phyloP scores from a whole-genome alignment of 345 rosid species.

The Passiflora organensis region DNA sequence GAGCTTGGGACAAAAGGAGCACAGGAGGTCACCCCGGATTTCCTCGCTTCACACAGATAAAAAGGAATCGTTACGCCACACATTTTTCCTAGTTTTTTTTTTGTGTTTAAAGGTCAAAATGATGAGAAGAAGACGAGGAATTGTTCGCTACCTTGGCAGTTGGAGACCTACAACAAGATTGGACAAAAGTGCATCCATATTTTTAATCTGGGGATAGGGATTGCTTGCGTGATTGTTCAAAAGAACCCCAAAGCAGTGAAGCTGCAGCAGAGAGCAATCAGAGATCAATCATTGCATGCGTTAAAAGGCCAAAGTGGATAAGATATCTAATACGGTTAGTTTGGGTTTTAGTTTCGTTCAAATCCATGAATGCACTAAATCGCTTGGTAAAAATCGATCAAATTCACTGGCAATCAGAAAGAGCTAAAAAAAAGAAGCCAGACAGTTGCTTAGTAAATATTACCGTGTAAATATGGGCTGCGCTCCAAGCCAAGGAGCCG shows the following conservation, averaged over 20 bases:
- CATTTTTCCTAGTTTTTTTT: not conserved
- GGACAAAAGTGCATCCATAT: constrained; percentile 47
- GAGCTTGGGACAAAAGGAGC: constrained; percentile 52
- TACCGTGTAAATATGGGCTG: constrained; percentile 61
- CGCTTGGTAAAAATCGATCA: not conserved
- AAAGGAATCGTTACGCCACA: constrained; percentile 3
- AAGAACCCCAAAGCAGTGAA: constrained; percentile 78
- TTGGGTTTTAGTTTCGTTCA: too few species aligned
- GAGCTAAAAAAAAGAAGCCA: not conserved
- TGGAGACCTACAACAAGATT: constrained; percentile 76
- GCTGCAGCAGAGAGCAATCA: constrained; percentile 33
- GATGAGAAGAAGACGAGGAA: not conserved
- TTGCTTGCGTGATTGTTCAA: constrained; percentile 35
- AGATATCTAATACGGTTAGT: too few species aligned
- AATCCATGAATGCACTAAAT: too few species aligned
- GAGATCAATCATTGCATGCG: too few species aligned
- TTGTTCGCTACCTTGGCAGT: constrained; percentile 69
- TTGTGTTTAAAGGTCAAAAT: too few species aligned
- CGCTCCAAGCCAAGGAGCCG: constrained; percentile 62
- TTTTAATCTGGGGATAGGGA: constrained; percentile 43
- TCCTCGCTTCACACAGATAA: constrained; percentile 58
- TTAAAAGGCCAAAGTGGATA: too few species aligned
- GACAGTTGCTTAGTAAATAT: not conserved
- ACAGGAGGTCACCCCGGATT: constrained; percentile 78
- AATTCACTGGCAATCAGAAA: not conserved